Conservation (phyloP, 345 rosid genomes). For the Ceriops decandra region DNA sequence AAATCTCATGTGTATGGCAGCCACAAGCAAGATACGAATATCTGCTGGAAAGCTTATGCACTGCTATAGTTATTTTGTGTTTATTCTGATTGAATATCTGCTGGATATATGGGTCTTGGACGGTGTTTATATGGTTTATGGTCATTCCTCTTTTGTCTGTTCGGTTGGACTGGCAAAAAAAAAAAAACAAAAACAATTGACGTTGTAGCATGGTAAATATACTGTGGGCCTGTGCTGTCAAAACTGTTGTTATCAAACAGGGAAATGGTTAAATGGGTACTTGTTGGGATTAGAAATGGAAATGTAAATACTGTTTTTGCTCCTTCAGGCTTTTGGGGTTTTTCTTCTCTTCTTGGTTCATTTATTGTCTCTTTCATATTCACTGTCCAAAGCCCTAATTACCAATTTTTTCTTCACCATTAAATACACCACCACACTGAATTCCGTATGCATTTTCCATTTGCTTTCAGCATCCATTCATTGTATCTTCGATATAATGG, state of each 20-base stretch:
- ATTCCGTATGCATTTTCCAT: conserved; percentile 15
- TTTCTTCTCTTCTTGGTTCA: conserved; percentile 35
- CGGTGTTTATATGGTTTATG: conserved; percentile 9
- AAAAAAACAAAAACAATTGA: conserved; percentile 22
- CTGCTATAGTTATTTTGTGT: not conserved
- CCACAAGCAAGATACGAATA: too few species aligned
- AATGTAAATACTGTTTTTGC: conserved; percentile 23
- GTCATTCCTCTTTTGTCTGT: conserved; percentile 10
- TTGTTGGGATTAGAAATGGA: conserved; percentile 43
- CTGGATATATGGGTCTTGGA: not conserved
- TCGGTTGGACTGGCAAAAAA: conserved; percentile 18
- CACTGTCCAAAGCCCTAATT: conserved; percentile 42
- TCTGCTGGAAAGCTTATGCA: too few species aligned
- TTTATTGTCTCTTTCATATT: conserved; percentile 42
- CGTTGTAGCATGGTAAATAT: conserved; percentile 26
- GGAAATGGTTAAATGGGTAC: conserved; percentile 29
- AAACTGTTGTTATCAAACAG: conserved; percentile 49
- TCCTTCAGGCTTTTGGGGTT: conserved; percentile 36
- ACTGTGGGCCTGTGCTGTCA: conserved; percentile 51
- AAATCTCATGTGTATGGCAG: too few species aligned
- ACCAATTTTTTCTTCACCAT: conserved; percentile 14
- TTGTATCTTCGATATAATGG: conserved; percentile 36
- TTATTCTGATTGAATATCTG: not conserved
- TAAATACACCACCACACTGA: conserved; percentile 28
- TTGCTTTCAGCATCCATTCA: conserved; percentile 30